Percentiles rank a stretch among this genome's conserved stretches.
Evolutionary conservation across 2,329 filamentous ascomycete genomes (phyloP).

Genomic region (Trichoderma sp.): DNA sequence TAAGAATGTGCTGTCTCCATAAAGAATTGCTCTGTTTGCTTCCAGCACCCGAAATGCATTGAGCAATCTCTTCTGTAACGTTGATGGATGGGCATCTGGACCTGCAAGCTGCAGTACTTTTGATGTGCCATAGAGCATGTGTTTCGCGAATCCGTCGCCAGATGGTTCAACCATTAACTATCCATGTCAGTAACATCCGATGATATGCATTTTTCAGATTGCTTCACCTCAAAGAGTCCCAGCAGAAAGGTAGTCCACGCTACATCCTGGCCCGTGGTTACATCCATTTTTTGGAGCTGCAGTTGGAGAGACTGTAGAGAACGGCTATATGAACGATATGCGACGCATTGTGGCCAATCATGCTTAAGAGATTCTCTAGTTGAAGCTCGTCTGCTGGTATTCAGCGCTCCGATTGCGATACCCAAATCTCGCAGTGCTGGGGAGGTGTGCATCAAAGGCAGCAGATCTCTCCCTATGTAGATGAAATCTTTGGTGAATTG

Average conservation of each 20-base stretch:
- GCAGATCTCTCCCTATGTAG: conserved; percentile 22
- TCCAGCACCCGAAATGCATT: conserved; percentile 34
- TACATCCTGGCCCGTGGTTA: conserved; percentile 20
- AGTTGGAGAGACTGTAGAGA: conserved; percentile 31
- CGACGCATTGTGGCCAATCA: conserved; percentile 8
- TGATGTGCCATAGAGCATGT: conserved; percentile 37
- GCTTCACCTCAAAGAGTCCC: conserved; percentile 36
- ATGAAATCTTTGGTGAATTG: conserved; percentile 33
- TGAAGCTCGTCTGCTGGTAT: conserved; percentile 32
- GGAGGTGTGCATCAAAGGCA: conserved; percentile 31
- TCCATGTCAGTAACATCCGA: background rate
- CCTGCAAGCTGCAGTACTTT: conserved; percentile 32
- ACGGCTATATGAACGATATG: conserved; percentile 32
- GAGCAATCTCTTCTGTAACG: conserved; percentile 31
- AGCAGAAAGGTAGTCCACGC: conserved; percentile 38
- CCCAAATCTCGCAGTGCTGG: conserved; percentile 31
- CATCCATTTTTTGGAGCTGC: conserved; percentile 12
- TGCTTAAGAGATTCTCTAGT: background rate
- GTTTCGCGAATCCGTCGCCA: conserved; percentile 36
- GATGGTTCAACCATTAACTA: conserved; percentile 36
- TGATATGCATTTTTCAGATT: rapidly evolving
- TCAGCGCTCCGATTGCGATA: conserved; percentile 36
- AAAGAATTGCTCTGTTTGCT: conserved; percentile 35
- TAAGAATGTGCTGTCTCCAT: conserved; percentile 34
- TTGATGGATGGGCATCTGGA: background rate